phyloP scores from a whole-genome alignment of 148 eudicot genomes.

The Rheum nobile region DNA sequence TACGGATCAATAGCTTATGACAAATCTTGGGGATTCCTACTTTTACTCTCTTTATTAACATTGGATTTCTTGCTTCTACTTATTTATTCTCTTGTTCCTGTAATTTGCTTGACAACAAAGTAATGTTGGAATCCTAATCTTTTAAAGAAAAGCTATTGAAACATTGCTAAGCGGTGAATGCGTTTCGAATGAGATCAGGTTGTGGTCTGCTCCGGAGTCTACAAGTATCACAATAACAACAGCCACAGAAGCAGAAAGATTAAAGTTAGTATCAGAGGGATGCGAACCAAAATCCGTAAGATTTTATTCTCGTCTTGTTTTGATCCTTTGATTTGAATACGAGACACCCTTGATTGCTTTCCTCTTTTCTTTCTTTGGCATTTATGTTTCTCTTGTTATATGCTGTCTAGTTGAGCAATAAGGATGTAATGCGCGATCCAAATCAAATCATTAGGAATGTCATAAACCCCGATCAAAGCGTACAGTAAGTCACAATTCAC shows the following conservation, averaged over 20 bases:
- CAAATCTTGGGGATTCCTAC: slow-evolving; percentile 4
- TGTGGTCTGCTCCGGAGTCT: slow-evolving; percentile 12
- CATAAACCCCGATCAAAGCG: not conserved
- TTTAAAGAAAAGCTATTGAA: not conserved
- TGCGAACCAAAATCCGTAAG: slow-evolving; percentile 18
- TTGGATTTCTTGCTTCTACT: not conserved
- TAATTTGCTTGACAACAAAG: not conserved
- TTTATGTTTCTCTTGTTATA: not conserved
- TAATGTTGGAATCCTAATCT: not conserved
- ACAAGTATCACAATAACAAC: slow-evolving; percentile 8
- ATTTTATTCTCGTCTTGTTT: not conserved
- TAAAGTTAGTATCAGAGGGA: slow-evolving; percentile 17
- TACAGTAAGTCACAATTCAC: not conserved
- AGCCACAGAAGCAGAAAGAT: slow-evolving; percentile 12
- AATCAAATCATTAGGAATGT: not conserved
- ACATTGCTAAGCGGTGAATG: not conserved
- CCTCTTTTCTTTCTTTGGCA: not conserved
- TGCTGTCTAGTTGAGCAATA: slow-evolving; percentile 7
- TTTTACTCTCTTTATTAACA: not conserved
- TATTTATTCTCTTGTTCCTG: not conserved
- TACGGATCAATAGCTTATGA: not conserved
- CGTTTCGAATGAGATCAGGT: slow-evolving; percentile 5
- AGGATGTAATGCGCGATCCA: slow-evolving; percentile 6
- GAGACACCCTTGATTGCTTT: not conserved
- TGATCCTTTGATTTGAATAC: not conserved